phyloP scores from a whole-genome alignment of 768 basidiomycete species.

The Tricholoma sp. region DNA sequence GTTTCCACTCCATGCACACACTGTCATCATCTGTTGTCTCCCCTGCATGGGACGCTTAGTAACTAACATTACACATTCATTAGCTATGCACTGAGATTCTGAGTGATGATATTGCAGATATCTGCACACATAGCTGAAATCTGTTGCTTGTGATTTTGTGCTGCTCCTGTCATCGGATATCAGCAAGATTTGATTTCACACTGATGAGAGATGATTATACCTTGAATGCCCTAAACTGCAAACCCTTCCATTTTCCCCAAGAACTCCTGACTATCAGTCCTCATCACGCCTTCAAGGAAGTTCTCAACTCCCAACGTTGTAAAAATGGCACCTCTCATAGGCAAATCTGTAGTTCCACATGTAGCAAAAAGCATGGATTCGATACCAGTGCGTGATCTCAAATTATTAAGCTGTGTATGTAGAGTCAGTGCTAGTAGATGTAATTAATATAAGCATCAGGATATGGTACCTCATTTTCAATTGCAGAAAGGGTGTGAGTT shows the following conservation, averaged over 20 bases:
- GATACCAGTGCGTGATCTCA: not conserved
- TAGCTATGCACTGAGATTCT: not conserved
- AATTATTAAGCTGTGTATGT: not conserved
- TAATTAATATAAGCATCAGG: not conserved
- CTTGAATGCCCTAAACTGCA: too few species aligned
- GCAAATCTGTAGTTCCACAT: not conserved
- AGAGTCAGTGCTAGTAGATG: not conserved
- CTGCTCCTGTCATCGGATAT: not conserved
- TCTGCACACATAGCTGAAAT: not conserved
- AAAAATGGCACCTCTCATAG: not conserved
- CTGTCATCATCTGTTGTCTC: not conserved
- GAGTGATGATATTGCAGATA: not conserved
- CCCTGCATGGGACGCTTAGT: not conserved
- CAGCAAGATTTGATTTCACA: not conserved
- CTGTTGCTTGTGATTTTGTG: not conserved
- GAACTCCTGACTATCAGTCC: not conserved
- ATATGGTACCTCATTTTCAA: not conserved
- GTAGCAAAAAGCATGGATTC: not conserved
- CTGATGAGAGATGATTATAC: too few species aligned
- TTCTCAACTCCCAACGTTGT: not conserved
- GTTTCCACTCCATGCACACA: not conserved
- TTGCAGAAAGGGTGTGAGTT: too few species aligned
- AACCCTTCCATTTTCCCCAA: not conserved
- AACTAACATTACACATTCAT: not conserved
- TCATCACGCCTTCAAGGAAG: not conserved